Evolutionary conservation across 805 yeast species (phyloP).

Genomic region (Maudiozyma bulderi): DNA sequence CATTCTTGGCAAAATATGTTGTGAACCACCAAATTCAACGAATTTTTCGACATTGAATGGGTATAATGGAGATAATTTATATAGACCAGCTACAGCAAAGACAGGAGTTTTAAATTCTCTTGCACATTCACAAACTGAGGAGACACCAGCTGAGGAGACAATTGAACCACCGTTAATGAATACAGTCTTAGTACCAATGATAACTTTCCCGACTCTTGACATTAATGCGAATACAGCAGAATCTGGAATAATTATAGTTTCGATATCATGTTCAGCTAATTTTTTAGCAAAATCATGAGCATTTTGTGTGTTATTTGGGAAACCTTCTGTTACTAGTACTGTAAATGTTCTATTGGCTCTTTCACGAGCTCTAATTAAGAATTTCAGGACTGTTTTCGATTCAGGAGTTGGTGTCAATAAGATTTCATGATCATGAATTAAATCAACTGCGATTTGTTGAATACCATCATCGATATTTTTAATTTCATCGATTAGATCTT

Average conservation of each 20-base stretch:
- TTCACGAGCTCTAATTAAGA: slow-evolving; percentile 73
- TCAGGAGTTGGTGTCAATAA: slow-evolving; percentile 87
- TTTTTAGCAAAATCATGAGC: slow-evolving; percentile 75
- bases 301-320: slow-evolving; percentile 72
- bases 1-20: slow-evolving; percentile 36
- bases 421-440: slow-evolving; percentile 87
- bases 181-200: slow-evolving; percentile 85
- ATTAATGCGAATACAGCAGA: slow-evolving; percentile 87
- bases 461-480: slow-evolving; percentile 82
- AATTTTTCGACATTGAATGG: slow-evolving; percentile 80
- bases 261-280: slow-evolving; percentile 77
- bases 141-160: slow-evolving; percentile 80
- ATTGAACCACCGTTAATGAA: slow-evolving; percentile 95
- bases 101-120: slow-evolving; percentile 94
- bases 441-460: slow-evolving; percentile 81
- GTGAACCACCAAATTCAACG: slow-evolving; percentile 83
- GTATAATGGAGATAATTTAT: slow-evolving; percentile 84
- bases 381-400: slow-evolving; percentile 79
- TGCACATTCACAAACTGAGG: slow-evolving; percentile 91
- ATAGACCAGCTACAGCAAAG: slow-evolving; percentile 87
- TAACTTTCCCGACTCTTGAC: slow-evolving; percentile 95
- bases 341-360: slow-evolving; percentile 73
- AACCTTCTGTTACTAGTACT: slow-evolving; percentile 83
- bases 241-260: slow-evolving; percentile 87
- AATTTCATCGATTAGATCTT: slow-evolving; percentile 87